A percentile compares a stretch with the other conserved stretches of the same genome.
Evolutionary conservation across 2,329 filamentous ascomycete species (phyloP).

Genomic region (Xylaria sp.): DNA sequence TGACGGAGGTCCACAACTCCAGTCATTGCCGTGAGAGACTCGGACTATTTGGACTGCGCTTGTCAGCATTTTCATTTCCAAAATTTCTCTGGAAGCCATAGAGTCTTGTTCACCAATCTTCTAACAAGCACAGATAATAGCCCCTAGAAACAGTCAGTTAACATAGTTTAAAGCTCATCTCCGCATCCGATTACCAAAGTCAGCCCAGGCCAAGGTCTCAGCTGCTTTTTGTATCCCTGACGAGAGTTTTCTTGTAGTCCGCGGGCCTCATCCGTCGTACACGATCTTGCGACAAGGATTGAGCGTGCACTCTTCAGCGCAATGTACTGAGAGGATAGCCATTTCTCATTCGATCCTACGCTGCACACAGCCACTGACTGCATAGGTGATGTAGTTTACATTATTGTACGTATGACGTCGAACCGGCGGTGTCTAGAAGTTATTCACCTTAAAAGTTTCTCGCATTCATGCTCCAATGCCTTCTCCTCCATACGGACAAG

Average conservation of each 20-base stretch:
- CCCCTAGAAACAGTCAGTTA: not conserved
- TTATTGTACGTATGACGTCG: not conserved
- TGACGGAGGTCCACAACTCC: not conserved
- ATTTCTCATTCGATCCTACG: not conserved
- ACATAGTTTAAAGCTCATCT: not conserved
- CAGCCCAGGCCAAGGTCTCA: not conserved
- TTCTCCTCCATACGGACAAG: no score
- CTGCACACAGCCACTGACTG: not conserved
- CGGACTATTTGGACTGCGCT: no score
- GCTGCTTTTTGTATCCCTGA: not conserved
- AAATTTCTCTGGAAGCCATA: not conserved
- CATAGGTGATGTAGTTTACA: not conserved
- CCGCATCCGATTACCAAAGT: not conserved
- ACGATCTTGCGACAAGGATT: not conserved
- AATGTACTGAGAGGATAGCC: not conserved
- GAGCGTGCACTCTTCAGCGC: not conserved
- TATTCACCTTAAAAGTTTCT: not conserved
- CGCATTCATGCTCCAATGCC: no score
- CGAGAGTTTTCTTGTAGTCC: not conserved
- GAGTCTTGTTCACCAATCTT: not conserved
- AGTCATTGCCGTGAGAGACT: not conserved
- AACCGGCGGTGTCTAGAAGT: not conserved
- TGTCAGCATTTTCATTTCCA: not conserved
- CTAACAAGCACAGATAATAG: not conserved
- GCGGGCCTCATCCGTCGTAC: not conserved